These are phyloP conservation scores for Plasmodium yoelii DNA, from an alignment of 169 alveolate genomes.

Conservation along the genomic window DNA sequence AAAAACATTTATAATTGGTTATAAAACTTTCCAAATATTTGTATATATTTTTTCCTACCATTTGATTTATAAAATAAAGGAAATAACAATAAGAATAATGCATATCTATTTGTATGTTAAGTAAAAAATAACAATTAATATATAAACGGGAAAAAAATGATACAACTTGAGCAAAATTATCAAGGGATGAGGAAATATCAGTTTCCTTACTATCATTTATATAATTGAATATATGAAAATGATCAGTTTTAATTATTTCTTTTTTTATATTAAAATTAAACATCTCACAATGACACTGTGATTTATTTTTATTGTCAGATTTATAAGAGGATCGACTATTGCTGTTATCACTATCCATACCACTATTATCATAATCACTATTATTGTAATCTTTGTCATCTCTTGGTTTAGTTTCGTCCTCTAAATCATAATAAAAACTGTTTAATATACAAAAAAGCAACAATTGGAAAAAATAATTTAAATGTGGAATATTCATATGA, in stretches of 20 bases:
- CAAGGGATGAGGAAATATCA: not conserved
- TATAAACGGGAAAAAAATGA: slow-evolving; percentile 57
- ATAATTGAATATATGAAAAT: slow-evolving; percentile 13
- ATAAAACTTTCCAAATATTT: slow-evolving; percentile 34
- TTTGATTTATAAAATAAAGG: slow-evolving; percentile 25
- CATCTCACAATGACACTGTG: slow-evolving; percentile 39
- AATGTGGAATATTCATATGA: slow-evolving; percentile 56
- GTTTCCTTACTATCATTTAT: slow-evolving; percentile 3
- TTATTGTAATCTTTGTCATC: not conserved
- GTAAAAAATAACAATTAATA: slow-evolving; percentile 50
- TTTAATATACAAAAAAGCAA: slow-evolving; percentile 59
- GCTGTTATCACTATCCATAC: not conserved
- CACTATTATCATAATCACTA: not conserved
- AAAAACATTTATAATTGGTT: slow-evolving; percentile 14
- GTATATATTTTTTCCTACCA: not conserved
- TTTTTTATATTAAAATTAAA: slow-evolving; percentile 27
- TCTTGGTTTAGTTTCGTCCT: not conserved
- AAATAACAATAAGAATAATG: slow-evolving; percentile 42
- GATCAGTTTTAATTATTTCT: slow-evolving; percentile 31
- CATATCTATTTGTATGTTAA: slow-evolving; percentile 51
- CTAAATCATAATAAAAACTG: slow-evolving; percentile 17
- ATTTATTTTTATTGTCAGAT: not conserved
- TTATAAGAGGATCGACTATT: no score
- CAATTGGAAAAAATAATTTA: slow-evolving; percentile 38
- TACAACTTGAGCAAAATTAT: not conserved